These are phyloP conservation scores for Neurospora sp. DNA, from an alignment of 495 filamentous ascomycete genomes.

Conservation along the genomic window DNA sequence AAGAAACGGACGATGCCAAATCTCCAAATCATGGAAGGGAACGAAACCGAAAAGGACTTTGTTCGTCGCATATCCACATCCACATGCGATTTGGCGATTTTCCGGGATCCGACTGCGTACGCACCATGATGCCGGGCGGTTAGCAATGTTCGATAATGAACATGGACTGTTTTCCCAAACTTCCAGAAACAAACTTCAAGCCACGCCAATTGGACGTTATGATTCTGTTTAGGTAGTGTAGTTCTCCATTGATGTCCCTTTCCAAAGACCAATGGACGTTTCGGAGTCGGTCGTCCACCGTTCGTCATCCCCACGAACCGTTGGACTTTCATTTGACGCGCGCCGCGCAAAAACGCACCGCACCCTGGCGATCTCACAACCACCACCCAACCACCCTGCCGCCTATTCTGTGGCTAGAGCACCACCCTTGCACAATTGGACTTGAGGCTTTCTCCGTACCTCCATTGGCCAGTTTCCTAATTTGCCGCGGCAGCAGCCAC, in stretches of 20 bases:
- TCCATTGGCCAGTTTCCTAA: background rate
- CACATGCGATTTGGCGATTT: background rate
- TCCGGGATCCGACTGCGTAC: background rate
- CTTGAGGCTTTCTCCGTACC: background rate
- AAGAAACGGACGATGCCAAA: background rate
- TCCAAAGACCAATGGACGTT: background rate
- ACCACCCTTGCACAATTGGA: background rate
- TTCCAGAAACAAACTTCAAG: background rate
- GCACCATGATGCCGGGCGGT: background rate
- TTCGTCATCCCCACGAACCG: background rate
- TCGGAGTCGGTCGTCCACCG: background rate
- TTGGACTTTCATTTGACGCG: background rate
- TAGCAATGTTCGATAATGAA: background rate
- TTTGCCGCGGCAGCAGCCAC: background rate
- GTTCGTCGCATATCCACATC: background rate
- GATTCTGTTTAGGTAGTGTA: too few species aligned
- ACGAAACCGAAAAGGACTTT: background rate
- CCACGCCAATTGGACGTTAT: background rate
- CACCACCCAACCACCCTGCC: background rate
- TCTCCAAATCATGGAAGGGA: background rate
- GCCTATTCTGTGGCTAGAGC: background rate
- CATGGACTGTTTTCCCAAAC: background rate
- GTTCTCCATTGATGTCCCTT: background rate
- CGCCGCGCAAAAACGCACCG: background rate
- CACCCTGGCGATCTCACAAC: background rate